Evolutionary conservation across 208 protist species (phyloP).

Genomic region (Leishmania turanica): DNA sequence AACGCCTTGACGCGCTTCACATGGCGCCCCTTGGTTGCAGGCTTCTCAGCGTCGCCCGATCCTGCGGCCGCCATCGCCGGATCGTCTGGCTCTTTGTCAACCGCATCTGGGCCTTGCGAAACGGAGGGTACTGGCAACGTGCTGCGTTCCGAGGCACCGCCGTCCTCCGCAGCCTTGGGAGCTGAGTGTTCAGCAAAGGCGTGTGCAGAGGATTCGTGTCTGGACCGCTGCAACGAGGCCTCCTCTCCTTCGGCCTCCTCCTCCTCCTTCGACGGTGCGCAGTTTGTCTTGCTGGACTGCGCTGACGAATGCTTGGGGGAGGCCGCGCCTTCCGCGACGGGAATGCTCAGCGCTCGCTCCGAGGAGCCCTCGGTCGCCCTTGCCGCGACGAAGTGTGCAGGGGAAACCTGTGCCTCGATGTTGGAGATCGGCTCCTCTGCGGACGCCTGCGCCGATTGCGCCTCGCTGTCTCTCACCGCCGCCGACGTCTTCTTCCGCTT

Average conservation of each 20-base stretch:
- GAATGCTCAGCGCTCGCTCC: constrained; percentile 14
- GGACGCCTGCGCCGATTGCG: neutral
- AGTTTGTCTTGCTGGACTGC: neutral
- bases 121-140: neutral
- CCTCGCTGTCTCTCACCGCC: neutral
- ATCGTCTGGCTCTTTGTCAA: neutral
- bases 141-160: neutral
- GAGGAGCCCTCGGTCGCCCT: neutral
- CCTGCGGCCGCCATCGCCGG: neutral
- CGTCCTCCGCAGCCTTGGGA: neutral
- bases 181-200: neutral
- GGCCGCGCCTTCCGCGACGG: neutral
- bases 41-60: neutral
- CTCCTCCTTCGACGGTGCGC: neutral
- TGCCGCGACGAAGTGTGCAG: neutral
- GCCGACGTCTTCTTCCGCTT: neutral
- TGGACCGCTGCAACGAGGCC: neutral
- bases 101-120: neutral
- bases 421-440: neutral
- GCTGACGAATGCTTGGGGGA: neutral
- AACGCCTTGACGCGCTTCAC: neutral
- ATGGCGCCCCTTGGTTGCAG: neutral
- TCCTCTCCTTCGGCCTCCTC: neutral
- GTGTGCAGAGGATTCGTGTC: neutral
- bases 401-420: neutral